Percentiles rank a stretch among this genome's conserved stretches.
These are phyloP conservation scores for Boletus rubescentipes DNA, from an alignment of 768 basidiomycete species.

Conservation along the genomic window DNA sequence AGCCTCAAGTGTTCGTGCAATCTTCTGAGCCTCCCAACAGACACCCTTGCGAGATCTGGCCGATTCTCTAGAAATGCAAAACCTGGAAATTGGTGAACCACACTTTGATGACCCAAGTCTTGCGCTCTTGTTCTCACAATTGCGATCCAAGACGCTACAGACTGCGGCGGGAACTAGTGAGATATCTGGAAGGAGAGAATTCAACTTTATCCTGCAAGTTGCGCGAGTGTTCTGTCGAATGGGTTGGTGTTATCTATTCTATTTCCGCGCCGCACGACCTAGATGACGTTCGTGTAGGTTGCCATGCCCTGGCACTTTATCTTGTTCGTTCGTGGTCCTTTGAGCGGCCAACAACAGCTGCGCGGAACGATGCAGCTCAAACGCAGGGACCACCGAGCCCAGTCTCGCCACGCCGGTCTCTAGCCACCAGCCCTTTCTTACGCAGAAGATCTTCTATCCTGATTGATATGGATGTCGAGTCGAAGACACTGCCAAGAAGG, in stretches of 20 bases:
- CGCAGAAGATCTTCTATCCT: conserved; percentile 72
- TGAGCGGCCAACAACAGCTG: conserved; percentile 62
- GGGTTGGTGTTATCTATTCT: conserved; percentile 56
- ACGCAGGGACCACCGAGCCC: conserved; percentile 41
- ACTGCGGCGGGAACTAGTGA: conserved; percentile 91
- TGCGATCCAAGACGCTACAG: conserved; percentile 89
- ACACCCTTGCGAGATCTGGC: conserved; percentile 78
- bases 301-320: conserved; percentile 88
- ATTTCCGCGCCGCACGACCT: not conserved
- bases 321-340: conserved; percentile 92
- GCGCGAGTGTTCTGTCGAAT: conserved; percentile 91
- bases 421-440: conserved; percentile 50
- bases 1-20: not conserved
- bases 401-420: conserved; percentile 42
- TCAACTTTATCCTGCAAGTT: conserved; percentile 94
- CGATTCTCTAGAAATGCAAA: conserved; percentile 48
- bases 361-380: conserved; percentile 13
- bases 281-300: conserved; percentile 53
- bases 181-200: conserved; percentile 84
- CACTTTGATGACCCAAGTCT: conserved; percentile 95
- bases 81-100: conserved; percentile 73
- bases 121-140: conserved; percentile 83
- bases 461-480: conserved; percentile 85
- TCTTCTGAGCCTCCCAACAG: conserved; percentile 34
- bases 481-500: conserved; percentile 55